Evolutionary conservation across 192 early-diverging fungal species (phyloP), one percentile per base, ranked within the genome.

Genomic region (Diversispora eburnea): DNA sequence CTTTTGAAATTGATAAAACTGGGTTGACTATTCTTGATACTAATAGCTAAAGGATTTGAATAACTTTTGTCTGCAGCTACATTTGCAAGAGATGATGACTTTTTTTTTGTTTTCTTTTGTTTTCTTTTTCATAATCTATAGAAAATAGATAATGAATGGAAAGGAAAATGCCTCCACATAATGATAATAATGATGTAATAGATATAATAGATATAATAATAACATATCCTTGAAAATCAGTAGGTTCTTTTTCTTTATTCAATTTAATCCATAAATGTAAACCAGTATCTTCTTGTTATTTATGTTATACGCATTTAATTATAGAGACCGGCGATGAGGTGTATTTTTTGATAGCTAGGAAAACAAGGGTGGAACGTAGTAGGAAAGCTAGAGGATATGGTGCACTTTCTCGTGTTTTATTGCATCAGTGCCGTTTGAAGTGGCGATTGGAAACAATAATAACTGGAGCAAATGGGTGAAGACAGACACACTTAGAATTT

Each of bases 261-360:
- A 64, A 22, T 1, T 17, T 20, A 8, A 73, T 10, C 72, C 72
- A 73, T 73, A 33, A 19, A 43, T n/a, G 22, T 15, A 73, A 8
- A 17, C 72, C 72, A 3, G 72, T 73, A 12, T 52, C 62, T 73
- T 73, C 72, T 54, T 55, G 22, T 54, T 73, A n/a, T n/a, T n/a
- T n/a, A n/a, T n/a, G n/a, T n/a, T n/a, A n/a, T n/a, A n/a, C n/a
- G n/a, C n/a, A n/a, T n/a, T n/a, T n/a, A n/a, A n/a, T n/a, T n/a
- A n/a, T n/a, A n/a, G n/a, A n/a, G n/a, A n/a, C n/a, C n/a, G n/a
- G n/a, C n/a, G n/a, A n/a, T n/a, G n/a, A n/a, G n/a, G n/a, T n/a
- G n/a, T n/a, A n/a, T n/a, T n/a, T n/a, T n/a, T n/a, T n/a, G n/a
- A n/a, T n/a, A n/a, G n/a, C n/a, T n/a, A n/a, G n/a, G n/a, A n/a